Evolutionary conservation across 1,139 yeast genomes (phyloP).

Genomic region (Hansenula anomala): DNA sequence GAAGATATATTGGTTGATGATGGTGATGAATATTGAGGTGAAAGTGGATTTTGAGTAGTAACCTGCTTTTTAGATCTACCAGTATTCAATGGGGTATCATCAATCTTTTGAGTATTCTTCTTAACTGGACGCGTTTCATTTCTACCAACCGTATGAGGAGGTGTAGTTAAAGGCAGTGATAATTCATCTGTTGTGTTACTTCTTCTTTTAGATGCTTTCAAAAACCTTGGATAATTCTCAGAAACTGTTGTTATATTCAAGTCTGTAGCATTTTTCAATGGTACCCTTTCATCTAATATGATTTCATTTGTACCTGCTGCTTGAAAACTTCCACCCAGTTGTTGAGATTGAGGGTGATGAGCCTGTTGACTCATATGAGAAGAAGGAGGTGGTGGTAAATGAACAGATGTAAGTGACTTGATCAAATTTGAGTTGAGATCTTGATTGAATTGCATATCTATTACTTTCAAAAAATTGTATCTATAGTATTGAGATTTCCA

Average conservation of each 20-base stretch:
- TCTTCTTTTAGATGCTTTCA: conserved; percentile 6
- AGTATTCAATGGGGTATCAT: conserved; percentile 19
- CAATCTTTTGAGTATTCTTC: conserved; percentile 8
- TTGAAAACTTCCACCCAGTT: neutral
- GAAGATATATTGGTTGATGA: conserved; percentile 4
- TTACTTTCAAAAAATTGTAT: no score
- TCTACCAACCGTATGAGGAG: conserved; percentile 23
- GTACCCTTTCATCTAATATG: neutral
- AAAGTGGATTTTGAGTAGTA: conserved; percentile 15
- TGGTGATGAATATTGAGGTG: conserved; percentile 24
- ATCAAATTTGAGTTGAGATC: conserved; percentile 32
- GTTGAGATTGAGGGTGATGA: neutral
- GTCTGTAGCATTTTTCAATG: neutral
- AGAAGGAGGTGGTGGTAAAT: conserved; percentile 41
- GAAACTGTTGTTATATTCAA: no score
- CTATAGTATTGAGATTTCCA: no score
- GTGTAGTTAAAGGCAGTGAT: conserved; percentile 19
- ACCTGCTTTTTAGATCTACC: conserved; percentile 13
- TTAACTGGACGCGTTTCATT: conserved; percentile 9
- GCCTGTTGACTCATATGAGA: conserved; percentile 13
- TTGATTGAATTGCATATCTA: conserved; percentile 23
- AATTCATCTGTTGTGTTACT: conserved; percentile 11
- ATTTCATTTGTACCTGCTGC: conserved; percentile 1
- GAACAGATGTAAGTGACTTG: conserved; percentile 37
- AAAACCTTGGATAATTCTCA: no score